phyloP scores from a whole-genome alignment of 2,329 filamentous ascomycete species.

The Botrytis fragariae region DNA sequence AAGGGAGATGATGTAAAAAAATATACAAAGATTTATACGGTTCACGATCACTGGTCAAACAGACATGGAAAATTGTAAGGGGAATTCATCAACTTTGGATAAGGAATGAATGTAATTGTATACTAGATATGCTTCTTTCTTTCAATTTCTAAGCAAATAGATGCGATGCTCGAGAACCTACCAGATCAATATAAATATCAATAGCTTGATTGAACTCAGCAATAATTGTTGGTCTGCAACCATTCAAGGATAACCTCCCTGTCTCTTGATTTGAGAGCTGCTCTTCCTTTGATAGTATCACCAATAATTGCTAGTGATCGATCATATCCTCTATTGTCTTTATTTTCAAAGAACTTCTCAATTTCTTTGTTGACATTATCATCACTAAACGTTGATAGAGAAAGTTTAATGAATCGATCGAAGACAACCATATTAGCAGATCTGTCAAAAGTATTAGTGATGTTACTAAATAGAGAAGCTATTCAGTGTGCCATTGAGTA shows the following conservation, averaged over 20 bases:
- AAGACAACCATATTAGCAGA: conserved; percentile 80
- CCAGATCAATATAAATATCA: not conserved
- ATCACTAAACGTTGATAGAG: conserved; percentile 76
- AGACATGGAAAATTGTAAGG: too few species aligned
- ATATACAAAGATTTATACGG: not conserved
- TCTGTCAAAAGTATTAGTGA: not conserved
- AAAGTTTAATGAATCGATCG: conserved; percentile 81
- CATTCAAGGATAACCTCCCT: conserved; percentile 71
- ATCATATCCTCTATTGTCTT: conserved; percentile 83
- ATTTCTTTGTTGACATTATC: conserved; percentile 71
- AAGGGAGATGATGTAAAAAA: not conserved
- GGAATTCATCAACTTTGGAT: not conserved
- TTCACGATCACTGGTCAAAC: not conserved
- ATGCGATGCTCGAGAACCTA: not conserved
- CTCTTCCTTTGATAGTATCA: conserved; percentile 81
- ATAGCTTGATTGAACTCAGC: not conserved
- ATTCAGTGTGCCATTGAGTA: not conserved
- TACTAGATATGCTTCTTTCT: not conserved
- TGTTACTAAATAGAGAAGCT: not conserved
- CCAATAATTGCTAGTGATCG: conserved; percentile 80
- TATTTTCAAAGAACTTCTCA: conserved; percentile 76
- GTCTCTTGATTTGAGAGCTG: conserved; percentile 79
- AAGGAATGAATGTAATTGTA: not conserved
- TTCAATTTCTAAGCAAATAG: not conserved
- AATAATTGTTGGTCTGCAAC: conserved; percentile 63